Percentiles rank a stretch among this genome's conserved stretches.
These are phyloP conservation scores for Pestalotiopsis sp. DNA, from an alignment of 2,329 filamentous ascomycete species.

Conservation along the genomic window DNA sequence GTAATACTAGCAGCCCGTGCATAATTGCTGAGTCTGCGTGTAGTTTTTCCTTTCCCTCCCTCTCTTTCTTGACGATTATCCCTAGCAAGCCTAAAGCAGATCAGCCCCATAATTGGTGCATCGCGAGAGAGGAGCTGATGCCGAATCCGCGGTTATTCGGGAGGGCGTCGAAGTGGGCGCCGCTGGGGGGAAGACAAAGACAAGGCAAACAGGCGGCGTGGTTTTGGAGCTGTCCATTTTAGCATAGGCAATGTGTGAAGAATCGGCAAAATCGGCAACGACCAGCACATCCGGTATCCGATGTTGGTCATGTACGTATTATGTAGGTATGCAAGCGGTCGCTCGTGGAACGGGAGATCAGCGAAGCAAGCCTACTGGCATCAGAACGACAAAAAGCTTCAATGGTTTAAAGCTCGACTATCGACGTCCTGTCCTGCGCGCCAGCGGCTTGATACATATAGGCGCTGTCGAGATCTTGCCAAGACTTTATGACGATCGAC, in stretches of 20 bases:
- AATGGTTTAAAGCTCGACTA: neutral
- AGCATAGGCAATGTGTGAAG: neutral
- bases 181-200: neutral
- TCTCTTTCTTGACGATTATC: neutral
- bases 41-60: neutral
- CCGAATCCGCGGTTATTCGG: conserved; percentile 1
- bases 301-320: neutral
- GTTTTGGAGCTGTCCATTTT: neutral
- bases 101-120: neutral
- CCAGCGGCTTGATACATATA: neutral
- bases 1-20: too few species aligned
- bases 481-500: neutral
- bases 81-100: neutral
- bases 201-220: neutral
- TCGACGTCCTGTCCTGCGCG: neutral
- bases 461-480: neutral
- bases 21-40: neutral
- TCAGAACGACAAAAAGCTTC: neutral
- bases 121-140: neutral
- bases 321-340: neutral
- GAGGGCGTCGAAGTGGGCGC: neutral
- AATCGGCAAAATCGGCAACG: neutral
- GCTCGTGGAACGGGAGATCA: neutral
- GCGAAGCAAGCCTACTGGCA: neutral
- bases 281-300: neutral